phyloP scores from a whole-genome alignment of 257 asterid species.

The Marsdenia floribunda region DNA sequence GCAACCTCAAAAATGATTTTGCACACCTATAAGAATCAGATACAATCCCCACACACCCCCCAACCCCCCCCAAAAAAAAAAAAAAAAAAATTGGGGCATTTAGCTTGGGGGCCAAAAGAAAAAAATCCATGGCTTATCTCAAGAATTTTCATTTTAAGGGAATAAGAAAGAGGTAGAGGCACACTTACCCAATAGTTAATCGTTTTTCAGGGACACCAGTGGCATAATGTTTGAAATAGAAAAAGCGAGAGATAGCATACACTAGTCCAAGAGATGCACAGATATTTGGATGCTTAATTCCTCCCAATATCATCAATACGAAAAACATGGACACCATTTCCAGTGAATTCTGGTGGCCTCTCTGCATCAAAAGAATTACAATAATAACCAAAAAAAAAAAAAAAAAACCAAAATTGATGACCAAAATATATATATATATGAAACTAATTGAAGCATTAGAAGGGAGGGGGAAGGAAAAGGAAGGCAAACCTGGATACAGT shows the following conservation, averaged over 20 bases:
- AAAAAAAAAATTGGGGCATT: too few relatives aligned
- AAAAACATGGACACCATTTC: constrained; percentile 74
- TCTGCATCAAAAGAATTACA: constrained; percentile 40
- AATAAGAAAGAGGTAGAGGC: not conserved
- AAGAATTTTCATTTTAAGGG: not conserved
- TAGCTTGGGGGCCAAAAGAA: too few relatives aligned
- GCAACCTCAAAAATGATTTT: not conserved
- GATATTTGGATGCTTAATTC: constrained; percentile 64
- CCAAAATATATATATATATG: too few relatives aligned
- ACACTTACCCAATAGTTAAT: constrained; percentile 49
- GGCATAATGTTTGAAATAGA: constrained; percentile 84
- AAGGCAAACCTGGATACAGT: constrained; percentile 73
- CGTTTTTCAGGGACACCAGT: constrained; percentile 74
- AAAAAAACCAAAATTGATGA: not conserved
- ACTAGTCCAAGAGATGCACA: constrained; percentile 53
- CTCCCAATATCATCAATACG: constrained; percentile 61
- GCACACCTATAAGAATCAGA: not conserved
- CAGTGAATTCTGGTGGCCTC: constrained; percentile 96
- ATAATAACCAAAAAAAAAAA: too few relatives aligned
- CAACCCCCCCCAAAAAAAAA: too few relatives aligned
- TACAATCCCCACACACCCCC: not conserved
- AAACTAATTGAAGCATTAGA: not conserved
- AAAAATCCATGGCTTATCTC: not conserved
- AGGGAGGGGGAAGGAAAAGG: not conserved
- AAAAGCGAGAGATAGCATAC: constrained; percentile 42